These are phyloP conservation scores for Straminergon stramineum DNA, from an alignment of 225 moss, liverwort and hornwort genomes.

Conservation along the genomic window DNA sequence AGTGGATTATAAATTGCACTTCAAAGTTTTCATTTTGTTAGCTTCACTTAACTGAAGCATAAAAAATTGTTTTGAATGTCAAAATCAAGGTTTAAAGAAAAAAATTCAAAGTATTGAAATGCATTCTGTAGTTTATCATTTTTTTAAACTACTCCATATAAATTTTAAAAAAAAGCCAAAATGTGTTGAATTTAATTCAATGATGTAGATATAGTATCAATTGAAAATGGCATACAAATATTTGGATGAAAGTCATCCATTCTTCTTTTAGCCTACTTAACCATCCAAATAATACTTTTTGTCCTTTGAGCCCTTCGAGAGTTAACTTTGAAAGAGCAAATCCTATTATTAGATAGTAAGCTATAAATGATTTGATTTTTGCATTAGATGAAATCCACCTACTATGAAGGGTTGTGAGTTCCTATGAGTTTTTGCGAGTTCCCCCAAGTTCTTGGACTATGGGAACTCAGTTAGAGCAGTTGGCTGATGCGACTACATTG, in stretches of 20 bases:
- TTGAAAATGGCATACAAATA: neutral
- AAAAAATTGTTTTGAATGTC: neutral
- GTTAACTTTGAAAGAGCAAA: neutral
- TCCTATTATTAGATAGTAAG: neutral
- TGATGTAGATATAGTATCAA: neutral
- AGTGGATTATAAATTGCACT: rapidly evolving
- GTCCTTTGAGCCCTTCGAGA: rapidly evolving
- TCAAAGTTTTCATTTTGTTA: rapidly evolving
- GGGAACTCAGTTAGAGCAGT: too few species aligned
- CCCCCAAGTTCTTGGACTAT: too few species aligned
- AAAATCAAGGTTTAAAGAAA: neutral
- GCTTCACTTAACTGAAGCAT: rapidly evolving
- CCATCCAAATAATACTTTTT: neutral
- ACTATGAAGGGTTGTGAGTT: too few species aligned
- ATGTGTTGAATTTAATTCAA: neutral
- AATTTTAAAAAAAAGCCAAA: neutral
- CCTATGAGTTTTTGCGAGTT: too few species aligned
- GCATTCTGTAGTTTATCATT: rapidly evolving
- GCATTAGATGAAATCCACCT: too few species aligned
- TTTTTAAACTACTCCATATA: neutral
- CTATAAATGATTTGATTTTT: neutral
- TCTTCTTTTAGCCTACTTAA: neutral
- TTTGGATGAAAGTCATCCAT: neutral
- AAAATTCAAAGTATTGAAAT: neutral
- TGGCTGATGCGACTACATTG: too few species aligned